Base-by-base conservation (phyloP, 805 yeast genomes). In the Sugiyamaella boreocaroliniensis region DNA sequence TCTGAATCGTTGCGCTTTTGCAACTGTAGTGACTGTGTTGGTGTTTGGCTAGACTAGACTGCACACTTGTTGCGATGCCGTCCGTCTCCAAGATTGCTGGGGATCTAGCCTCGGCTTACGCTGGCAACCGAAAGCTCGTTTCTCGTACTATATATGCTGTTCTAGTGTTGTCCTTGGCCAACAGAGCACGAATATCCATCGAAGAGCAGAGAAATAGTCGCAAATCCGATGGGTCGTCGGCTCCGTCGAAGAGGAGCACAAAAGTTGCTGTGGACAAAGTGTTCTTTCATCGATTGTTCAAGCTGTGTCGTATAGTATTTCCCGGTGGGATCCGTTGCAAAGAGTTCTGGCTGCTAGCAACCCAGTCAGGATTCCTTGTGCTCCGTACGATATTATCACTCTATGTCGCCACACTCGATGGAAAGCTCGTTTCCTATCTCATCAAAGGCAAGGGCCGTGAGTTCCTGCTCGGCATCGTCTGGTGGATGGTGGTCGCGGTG, bases 341-440 rank as follows among this genome's bases (percentile, higher is more conserved):
- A 37, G 71, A 69, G 52, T 64, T 71, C 44, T 60, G 67, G 64
- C 57, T 68, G 42, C 63, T 86, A 40, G 54, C 66, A 0, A 58
- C 77, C 0, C 92, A 88, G 66, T 68, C 88, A 5, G 63, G 73
- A 0, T 71, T 88, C 22, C 72, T 90, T 45, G 75, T 86, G 2
- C 58, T 77, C 4, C 76, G 96, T 58, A 92, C 96, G 0, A 66
- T 83, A 20, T 69, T 90, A 26, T 84, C 96, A 1, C 75, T 90
- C 46, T 82, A 83, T 62, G 90, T 89, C 14, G 97, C 97, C 5
- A 79, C 84, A 11, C 73, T 90, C 53, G 97, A 90, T 67, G 97
- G 97, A 58, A 74, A 76, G 63, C 72, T 90, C 50, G 96, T 90
- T 4, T 87, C 96, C 0, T 80, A 87, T 1, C 75, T 90, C 59